phyloP scores from a whole-genome alignment of 2,329 filamentous ascomycete genomes.

The Neofusicoccum ribis region DNA sequence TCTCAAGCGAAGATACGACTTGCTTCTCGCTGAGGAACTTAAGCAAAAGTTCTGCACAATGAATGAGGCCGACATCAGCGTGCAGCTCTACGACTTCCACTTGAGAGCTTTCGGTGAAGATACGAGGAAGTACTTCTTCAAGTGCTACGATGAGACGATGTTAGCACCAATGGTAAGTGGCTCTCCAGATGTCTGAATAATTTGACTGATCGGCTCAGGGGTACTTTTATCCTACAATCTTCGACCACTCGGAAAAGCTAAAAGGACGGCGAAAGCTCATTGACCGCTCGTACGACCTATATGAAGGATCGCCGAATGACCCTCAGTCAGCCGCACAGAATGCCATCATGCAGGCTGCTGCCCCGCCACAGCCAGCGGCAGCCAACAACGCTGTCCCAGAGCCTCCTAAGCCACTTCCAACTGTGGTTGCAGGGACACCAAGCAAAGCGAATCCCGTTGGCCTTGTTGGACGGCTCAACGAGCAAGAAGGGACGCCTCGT shows the following conservation, averaged over 20 bases:
- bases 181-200: not conserved
- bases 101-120: slow-evolving; percentile 84
- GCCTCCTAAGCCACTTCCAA: slow-evolving; percentile 32
- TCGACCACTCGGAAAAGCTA: slow-evolving; percentile 81
- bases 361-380: slow-evolving; percentile 24
- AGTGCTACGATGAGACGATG: slow-evolving; percentile 94
- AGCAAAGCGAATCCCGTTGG: slow-evolving; percentile 63
- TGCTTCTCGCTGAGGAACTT: slow-evolving; percentile 88
- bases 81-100: slow-evolving; percentile 87
- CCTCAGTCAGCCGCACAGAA: slow-evolving; percentile 83
- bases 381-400: slow-evolving; percentile 19
- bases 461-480: slow-evolving; percentile 67
- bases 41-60: slow-evolving; percentile 93
- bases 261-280: slow-evolving; percentile 77
- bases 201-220: slow-evolving; percentile 48
- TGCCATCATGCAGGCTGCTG: slow-evolving; percentile 58
- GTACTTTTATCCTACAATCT: slow-evolving; percentile 86
- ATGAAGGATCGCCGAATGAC: slow-evolving; percentile 90
- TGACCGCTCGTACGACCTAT: slow-evolving; percentile 86
- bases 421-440: slow-evolving; percentile 56
- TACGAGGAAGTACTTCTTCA: slow-evolving; percentile 91
- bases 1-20: slow-evolving; percentile 84
- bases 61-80: slow-evolving; percentile 84
- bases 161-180: slow-evolving; percentile 73
- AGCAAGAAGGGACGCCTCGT: slow-evolving; percentile 71